Evolutionary conservation across 805 yeast genomes (phyloP), one percentile per base, ranked within the genome.

Genomic region (Metschnikowia koreensis): DNA sequence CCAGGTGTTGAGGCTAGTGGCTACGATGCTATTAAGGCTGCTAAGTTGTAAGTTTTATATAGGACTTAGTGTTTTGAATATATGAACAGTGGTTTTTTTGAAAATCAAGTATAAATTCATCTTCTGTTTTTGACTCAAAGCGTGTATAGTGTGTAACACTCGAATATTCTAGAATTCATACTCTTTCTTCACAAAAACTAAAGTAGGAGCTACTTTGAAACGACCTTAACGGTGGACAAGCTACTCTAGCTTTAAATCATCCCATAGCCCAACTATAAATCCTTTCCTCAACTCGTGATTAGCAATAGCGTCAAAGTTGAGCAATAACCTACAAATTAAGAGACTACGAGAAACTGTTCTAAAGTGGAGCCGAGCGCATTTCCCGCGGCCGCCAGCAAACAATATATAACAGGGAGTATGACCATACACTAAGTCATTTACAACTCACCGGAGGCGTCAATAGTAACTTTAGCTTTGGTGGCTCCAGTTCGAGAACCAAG

Each of bases 401-500:
- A 41, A 42, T 42, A 33, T 17, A 29, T 12, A 16, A 43, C 33
- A 7, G n/a, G 22, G 22, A 4, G 22, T 4, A 4, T 22, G 12
- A 28, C 31, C 22, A 36, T 22, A 36, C 4, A 2, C 31, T 7
- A 28, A 17, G 15, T 29, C 38, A 45, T 46, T 75, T 77, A 76
- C 68, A 82, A 67, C 71, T 81, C 84, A 67, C 89, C 88, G 60
- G 79, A 75, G 58, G 78, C 80, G 62, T 79, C 88, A 66, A 88
- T 80, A 71, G 78, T 75, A 67, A 88, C 73, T 69, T 74, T 78
- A 59, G 84, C 84, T 54, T 73, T 74, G 68, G 96, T 82, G 61
- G 80, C 71, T 69, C 96, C 96, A 56, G 80, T 67, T 62, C 69
- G 67, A 53, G 91, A 78, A 66, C 96, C 96, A 67, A 76, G 69